Evolutionary conservation across 169 alveolate genomes (phyloP), one percentile per base, ranked within the genome.

Genomic region (Plasmodium vivax): DNA sequence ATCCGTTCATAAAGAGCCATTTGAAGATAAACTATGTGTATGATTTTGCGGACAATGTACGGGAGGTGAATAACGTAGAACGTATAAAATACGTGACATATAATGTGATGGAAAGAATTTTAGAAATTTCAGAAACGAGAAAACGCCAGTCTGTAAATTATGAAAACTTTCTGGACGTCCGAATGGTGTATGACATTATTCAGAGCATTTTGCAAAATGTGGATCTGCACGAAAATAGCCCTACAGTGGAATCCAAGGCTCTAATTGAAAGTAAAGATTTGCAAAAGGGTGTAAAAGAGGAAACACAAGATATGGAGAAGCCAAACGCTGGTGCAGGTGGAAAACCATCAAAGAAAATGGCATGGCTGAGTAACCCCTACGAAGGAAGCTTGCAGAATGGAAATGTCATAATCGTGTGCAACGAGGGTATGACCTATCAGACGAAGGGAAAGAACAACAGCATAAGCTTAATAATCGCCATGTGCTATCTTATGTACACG

Each of bases 401-500:
- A 43, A 80, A 88, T 79, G 23, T 80, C 3, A 32, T 92, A 72
- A 92, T 92, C 73, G 34, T 92, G 75, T 92, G 95, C 34, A 92
- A 92, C 73, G 75, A 92, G 5, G 92, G 95, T 4, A 92, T 92
- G 23, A 72, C 45, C 72, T 32, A 92, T 34, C 47, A 72, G 12
- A 73, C 71, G 58, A 71, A 27, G 3, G 82, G 82, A 27, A 82
- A 82, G 41, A 41, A 27, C 56, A 92, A 82, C 56, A 92, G 92
- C 83, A 79, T 92, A 71, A 72, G 95, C 19, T 83, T 92, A 82
- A 51, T 92, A n/a, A 82, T 92, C 7, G 82, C 85, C 51, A 92
- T 92, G 95, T 92, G 95, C 36, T 92, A 92, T 82, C 32, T 92
- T 71, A 92, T 92, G 84, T 92, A 82, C 79, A 81, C 38, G 36